Evolutionary conservation across 345 rosid species (phyloP), one percentile per base, ranked within the genome.

Genomic region (Sisymbrium altissimum): DNA sequence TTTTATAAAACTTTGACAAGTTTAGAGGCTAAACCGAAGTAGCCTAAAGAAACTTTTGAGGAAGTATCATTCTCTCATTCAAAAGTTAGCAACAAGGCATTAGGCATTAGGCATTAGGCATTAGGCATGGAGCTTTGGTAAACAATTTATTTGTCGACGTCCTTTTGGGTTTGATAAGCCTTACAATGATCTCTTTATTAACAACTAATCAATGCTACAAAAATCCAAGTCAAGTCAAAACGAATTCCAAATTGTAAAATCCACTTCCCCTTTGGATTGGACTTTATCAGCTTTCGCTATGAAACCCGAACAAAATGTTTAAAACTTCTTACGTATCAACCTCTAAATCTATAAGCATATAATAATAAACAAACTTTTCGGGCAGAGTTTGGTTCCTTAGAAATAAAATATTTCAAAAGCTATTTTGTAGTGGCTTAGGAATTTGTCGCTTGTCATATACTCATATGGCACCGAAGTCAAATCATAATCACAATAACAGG

Each of bases 371-470:
- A 32, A 44, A 12, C 12, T 6, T 17, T 46, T 33, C 7, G 44
- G 23, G 11, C 57, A 46, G 41, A 63, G 38, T 57, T 60, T 39
- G 39, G n/a, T 45, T 39, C 32, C 43, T 61, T 60, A 64, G 43
- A 32, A 10, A 7, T 27, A 54, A 56, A 70, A 56, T 43, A 70
- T 14, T 41, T 19, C 7, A 70, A 58, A 44, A 18, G 19, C 13
- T 14, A 70, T 33, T 21, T 17, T 30, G n/a, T 43, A 70, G 74
- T 70, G 74, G 57, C 65, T 70, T 58, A 45, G 74, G 74, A 70
- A 44, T 58, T 14, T 58, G 74, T 70, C 74, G 29, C 57, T 70
- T 70, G 58, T 71, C 75, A 59, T n/a, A n/a, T n/a, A n/a, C n/a
- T n/a, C n/a, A n/a, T 32, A 70, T 35, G 64, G 59, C 58, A 59